These are phyloP conservation scores for Haberlea rhodopensis DNA, from an alignment of 257 asterid genomes.

Conservation along the genomic window DNA sequence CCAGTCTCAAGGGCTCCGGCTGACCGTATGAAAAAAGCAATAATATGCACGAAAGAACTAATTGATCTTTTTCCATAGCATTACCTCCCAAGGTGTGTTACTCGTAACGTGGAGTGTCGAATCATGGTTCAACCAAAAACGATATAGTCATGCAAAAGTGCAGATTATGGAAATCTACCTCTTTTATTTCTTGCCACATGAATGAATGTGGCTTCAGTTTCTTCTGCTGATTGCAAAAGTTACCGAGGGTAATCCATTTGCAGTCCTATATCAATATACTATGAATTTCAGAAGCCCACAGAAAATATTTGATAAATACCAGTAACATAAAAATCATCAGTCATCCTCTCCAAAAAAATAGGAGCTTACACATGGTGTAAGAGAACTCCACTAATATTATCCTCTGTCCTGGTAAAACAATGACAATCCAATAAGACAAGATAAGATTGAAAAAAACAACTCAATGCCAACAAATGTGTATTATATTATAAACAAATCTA, in stretches of 20 bases:
- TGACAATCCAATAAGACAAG: too few relatives aligned
- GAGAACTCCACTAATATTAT: slow-evolving; percentile 67
- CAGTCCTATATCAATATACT: slow-evolving; percentile 55
- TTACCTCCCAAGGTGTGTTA: too few relatives aligned
- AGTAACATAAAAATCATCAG: slow-evolving; percentile 16
- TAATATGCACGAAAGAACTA: too few relatives aligned
- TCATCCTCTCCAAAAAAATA: slow-evolving; percentile 21
- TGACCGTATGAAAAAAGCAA: too few relatives aligned
- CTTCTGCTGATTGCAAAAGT: slow-evolving; percentile 16
- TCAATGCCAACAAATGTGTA: neutral
- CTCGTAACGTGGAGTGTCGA: too few relatives aligned
- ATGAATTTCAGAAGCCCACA: slow-evolving; percentile 22
- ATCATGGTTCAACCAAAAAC: neutral
- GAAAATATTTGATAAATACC: slow-evolving; percentile 14
- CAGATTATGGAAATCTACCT: neutral
- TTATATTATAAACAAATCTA: too few relatives aligned
- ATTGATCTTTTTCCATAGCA: too few relatives aligned
- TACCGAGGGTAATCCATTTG: slow-evolving; percentile 68
- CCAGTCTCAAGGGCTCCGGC: too few relatives aligned
- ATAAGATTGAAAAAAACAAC: too few relatives aligned
- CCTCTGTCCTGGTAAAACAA: slow-evolving; percentile 47
- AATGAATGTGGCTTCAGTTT: neutral
- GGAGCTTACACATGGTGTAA: slow-evolving; percentile 87
- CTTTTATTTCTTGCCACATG: neutral
- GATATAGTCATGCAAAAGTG: neutral